phyloP scores from a whole-genome alignment of 2,329 filamentous ascomycete genomes.

The Colletotrichum magnum region DNA sequence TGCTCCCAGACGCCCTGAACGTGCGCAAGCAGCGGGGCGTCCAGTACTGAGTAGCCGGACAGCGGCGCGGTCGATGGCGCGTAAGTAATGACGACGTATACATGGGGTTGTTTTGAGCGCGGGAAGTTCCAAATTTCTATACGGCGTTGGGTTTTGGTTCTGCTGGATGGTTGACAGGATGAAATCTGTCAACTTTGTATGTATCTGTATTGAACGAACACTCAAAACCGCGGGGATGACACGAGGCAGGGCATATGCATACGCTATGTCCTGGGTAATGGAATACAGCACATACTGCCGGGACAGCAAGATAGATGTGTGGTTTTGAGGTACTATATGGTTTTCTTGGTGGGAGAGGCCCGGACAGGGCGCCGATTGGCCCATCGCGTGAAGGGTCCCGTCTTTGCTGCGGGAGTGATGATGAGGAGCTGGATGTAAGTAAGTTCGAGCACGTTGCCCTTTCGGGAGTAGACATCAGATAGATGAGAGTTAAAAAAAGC shows the following conservation, averaged over 20 bases:
- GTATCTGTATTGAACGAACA: slow-evolving; percentile 19
- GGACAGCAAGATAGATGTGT: slow-evolving; percentile 8
- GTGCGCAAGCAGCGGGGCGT: slow-evolving; percentile 33
- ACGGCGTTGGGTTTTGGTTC: slow-evolving; percentile 27
- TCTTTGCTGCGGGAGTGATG: neutral
- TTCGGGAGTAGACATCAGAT: slow-evolving; percentile 20
- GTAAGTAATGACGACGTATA: slow-evolving; percentile 3
- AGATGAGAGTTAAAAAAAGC: slow-evolving; percentile 15
- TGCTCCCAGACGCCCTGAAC: slow-evolving; percentile 27
- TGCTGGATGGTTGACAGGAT: slow-evolving; percentile 11
- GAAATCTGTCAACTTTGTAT: slow-evolving; percentile 10
- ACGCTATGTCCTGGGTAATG: slow-evolving; percentile 25
- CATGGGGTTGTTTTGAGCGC: neutral
- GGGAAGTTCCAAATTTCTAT: slow-evolving; percentile 13
- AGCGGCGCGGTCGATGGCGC: neutral
- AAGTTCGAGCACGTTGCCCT: slow-evolving; percentile 2
- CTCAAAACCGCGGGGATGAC: slow-evolving; percentile 8
- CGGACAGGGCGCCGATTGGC: slow-evolving; percentile 10
- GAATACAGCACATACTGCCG: slow-evolving; percentile 35
- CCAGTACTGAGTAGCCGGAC: slow-evolving; percentile 11
- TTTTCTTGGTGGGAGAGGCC: neutral
- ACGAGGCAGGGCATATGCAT: slow-evolving; percentile 11
- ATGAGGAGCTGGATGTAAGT: neutral
- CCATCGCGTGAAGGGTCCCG: slow-evolving; percentile 17
- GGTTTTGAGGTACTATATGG: neutral